phyloP scores from a whole-genome alignment of 495 filamentous ascomycete species.

The Massariosphaeria phaeospora region DNA sequence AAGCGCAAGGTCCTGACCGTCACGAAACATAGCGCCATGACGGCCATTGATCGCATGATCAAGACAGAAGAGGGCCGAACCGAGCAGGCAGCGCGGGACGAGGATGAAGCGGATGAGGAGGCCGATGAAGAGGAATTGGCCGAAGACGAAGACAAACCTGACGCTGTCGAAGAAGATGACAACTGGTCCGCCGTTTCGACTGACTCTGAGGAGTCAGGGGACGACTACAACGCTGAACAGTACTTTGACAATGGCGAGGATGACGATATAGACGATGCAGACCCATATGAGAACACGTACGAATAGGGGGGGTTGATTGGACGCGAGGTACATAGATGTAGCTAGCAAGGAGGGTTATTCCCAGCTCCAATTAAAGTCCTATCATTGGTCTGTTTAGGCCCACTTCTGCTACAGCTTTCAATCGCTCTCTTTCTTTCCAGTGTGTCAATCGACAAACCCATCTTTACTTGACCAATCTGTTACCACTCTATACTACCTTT shows the following conservation, averaged over 20 bases:
- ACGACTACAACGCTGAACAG: constrained; percentile 62
- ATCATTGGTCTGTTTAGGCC: too few relatives aligned
- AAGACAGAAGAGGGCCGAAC: constrained; percentile 39
- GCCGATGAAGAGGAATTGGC: constrained; percentile 43
- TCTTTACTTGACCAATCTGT: too few relatives aligned
- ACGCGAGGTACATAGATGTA: too few relatives aligned
- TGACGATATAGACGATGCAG: constrained; percentile 46
- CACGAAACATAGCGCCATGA: not conserved
- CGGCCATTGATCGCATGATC: constrained; percentile 7
- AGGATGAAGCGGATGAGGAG: constrained; percentile 42
- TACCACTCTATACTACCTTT: too few relatives aligned
- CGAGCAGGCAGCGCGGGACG: constrained; percentile 15
- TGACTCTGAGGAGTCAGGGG: constrained; percentile 47
- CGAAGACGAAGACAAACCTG: constrained; percentile 42
- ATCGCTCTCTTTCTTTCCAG: too few relatives aligned
- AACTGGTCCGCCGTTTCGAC: constrained; percentile 17
- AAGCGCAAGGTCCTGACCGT: constrained; percentile 23
- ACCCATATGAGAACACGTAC: constrained; percentile 24
- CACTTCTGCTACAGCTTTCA: too few relatives aligned
- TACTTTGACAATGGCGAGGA: constrained; percentile 63
- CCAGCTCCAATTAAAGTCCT: too few relatives aligned
- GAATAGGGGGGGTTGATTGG: constrained; percentile 11
- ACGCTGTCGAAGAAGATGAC: constrained; percentile 47
- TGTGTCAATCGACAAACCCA: too few relatives aligned
- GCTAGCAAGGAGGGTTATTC: too few relatives aligned